Base-by-base conservation (phyloP, 805 yeast species). In the Phaffomyces antillensis region DNA sequence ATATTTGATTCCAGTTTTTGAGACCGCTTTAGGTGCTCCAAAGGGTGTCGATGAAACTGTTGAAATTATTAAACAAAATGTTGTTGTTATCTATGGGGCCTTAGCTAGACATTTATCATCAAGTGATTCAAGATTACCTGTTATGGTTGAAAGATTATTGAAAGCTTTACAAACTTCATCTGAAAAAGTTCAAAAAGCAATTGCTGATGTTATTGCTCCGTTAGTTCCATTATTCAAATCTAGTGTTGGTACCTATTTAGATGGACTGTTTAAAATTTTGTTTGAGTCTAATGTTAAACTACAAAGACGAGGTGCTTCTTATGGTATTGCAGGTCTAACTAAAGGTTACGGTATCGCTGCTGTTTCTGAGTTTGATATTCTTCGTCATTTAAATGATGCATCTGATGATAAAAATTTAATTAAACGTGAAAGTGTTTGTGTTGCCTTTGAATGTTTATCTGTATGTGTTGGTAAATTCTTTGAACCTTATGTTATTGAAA, bases 401-500 rank as follows among this genome's bases (percentile, higher is more conserved):
- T 77, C 95, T 7, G 98, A 91, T 48, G 95, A 91, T 63, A 85
- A 79, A 61, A 83, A 82, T 52, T 67, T 83, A 1, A 71, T 73
- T 38, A 77, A 77, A 50, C 77, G 98, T 55, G 96, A 90, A 63
- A 87, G 96, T 51, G 96, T 88, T 9, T 84, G 91, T 5, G 80
- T 83, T 62, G 86, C 86, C 0, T 82, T 91, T 54, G 95, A 88
- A 60, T 85, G 95, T 43, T 67, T 93, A 35, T 88, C 98, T 0
- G 78, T 74, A 55, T 72, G 82, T 20, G 68, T 91, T 43, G 93
- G 90, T 13, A 73, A 79, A 40, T 75, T 70, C 49, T 93, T 93
- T 59, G 99, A 93, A 65, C 99, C 99, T 1, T 93, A 90, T 56
- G 96, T 88, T 31, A 77, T 91, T 52, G 96, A 88, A 61, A 72